Evolutionary conservation across 257 asterid genomes (phyloP), one percentile per base, ranked within the genome.

Genomic region (Eustoma russellianum): DNA sequence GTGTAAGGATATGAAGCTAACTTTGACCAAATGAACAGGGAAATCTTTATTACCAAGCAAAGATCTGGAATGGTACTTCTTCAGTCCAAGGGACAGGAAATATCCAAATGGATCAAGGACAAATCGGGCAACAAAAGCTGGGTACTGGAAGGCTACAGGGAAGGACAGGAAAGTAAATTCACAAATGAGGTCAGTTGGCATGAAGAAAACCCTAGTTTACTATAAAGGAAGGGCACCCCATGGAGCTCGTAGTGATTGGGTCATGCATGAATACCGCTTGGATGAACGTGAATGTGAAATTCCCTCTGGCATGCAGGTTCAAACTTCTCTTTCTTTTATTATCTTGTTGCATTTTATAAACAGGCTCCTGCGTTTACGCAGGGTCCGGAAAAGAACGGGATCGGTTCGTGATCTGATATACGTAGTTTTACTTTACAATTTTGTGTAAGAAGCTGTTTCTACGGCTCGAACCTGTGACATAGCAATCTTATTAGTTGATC

Each of bases 101-200:
- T 92, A 92, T 41, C 99, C 99, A 0, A 92, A 92, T 50, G 99
- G 99, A 14, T 85, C 99, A 0, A 77, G 99, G 74, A 92, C 99
- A 0, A 92, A 92, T 48, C 80, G 97, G 15, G 99, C 99, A 15
- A 92, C 99, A 1, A 84, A 77, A 70, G 85, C 95, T 0, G 99
- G 99, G 7, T 92, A 92, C 19, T 92, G 99, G 99, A 92, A 92
- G 83, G 99, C 99, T 0, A 92, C 99, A 0, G 99, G 99, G 0
- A 92, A 92, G 78, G 99, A 92, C 17, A 72, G 99, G 48, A 88
- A 81, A 69, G 99, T 92, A 0, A 85, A 64, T 51, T 92, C 99
- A 15, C 93, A 92, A 17, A 70, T 15, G 74, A 71, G 95, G 48
- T 76, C 85, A 2, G 93, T 92, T 10, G 99, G 99, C 18, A 85